Percentiles rank a stretch among this genome's conserved stretches.
Evolutionary conservation across 306 rosid genomes (phyloP).

Genomic region (Ammopiptanthus mongolicus): DNA sequence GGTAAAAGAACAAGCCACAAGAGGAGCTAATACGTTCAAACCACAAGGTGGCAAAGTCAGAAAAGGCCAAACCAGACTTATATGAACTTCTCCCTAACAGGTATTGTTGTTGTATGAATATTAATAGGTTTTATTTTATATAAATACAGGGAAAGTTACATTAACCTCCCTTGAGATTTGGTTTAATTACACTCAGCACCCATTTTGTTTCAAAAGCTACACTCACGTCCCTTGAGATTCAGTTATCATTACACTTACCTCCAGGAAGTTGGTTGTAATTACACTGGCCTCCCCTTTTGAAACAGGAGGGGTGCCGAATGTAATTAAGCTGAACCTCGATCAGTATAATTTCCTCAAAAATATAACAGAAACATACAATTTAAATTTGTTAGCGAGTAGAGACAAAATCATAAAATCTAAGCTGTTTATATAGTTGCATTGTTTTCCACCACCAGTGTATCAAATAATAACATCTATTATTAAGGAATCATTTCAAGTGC

Average conservation of each 20-base stretch:
- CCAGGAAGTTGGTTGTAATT: too few species aligned
- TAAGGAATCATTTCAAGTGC: background rate
- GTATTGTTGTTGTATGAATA: background rate
- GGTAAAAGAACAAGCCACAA: background rate
- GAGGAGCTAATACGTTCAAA: background rate
- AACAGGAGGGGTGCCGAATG: too few species aligned
- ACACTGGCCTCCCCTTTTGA: too few species aligned
- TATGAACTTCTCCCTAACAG: background rate
- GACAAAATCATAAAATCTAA: background rate
- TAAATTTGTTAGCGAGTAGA: background rate
- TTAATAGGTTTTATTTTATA: background rate
- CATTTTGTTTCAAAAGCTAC: too few species aligned
- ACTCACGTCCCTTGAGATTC: too few species aligned
- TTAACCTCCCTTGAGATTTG: too few species aligned
- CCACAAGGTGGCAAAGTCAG: background rate
- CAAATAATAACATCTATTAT: background rate
- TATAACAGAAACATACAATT: background rate
- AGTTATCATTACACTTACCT: too few species aligned
- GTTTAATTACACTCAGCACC: too few species aligned
- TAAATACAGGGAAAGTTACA: too few species aligned
- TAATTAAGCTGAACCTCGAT: too few species aligned
- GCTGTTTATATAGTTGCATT: background rate
- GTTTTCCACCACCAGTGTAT: background rate
- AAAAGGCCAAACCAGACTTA: background rate
- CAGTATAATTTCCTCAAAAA: too few species aligned